A percentile compares a stretch with the other conserved stretches of the same genome.
phyloP scores from a whole-genome alignment of 345 rosid species.

The Rhizophora mangle region DNA sequence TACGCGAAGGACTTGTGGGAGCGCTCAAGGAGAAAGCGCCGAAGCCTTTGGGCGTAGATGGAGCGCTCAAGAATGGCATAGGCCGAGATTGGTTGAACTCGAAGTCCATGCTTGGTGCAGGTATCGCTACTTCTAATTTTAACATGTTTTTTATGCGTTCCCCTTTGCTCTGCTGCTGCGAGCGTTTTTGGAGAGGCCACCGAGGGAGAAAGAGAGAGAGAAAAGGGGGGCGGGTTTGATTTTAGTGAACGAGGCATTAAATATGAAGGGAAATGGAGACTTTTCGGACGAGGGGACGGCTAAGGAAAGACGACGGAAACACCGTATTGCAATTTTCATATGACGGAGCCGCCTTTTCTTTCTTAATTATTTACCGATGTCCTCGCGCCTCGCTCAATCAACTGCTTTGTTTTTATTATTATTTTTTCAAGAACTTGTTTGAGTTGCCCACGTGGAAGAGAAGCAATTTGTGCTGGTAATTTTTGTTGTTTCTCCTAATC shows the following conservation, averaged over 20 bases:
- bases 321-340: background rate
- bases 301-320: conserved; percentile 9
- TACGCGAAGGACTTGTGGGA: conserved; percentile 68
- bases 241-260: background rate
- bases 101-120: conserved; percentile 42
- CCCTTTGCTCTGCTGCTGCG: background rate
- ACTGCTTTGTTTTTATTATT: background rate
- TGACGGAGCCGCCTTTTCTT: conserved; percentile 34
- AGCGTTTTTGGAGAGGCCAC: background rate
- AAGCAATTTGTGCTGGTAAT: too few species aligned
- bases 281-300: background rate
- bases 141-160: background rate
- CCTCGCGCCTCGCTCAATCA: background rate
- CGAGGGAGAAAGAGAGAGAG: conserved; percentile 9
- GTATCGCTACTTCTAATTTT: conserved; percentile 50
- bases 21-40: conserved; percentile 62
- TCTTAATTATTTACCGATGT: background rate
- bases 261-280: background rate
- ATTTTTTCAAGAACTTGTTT: too few species aligned
- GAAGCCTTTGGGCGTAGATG: conserved; percentile 61
- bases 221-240: background rate
- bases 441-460: too few species aligned
- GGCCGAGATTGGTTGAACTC: conserved; percentile 49
- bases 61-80: conserved; percentile 46
- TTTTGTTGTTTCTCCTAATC: too few species aligned